These are phyloP conservation scores for Fusarium albosuccineum DNA, from an alignment of 2,329 filamentous ascomycete genomes.

Conservation along the genomic window DNA sequence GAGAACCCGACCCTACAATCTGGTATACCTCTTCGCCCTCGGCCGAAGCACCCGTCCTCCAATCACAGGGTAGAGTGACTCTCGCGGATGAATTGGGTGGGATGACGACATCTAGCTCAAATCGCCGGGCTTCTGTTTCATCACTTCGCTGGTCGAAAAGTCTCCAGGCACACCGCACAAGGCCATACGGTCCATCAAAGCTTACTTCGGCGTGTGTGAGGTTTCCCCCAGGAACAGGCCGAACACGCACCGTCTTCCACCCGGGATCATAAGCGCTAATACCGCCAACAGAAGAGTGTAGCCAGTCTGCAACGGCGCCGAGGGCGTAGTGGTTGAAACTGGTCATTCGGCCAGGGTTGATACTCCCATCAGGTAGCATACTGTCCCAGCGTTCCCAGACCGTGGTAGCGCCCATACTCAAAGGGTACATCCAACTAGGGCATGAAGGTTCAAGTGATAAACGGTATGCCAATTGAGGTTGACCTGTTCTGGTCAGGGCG, in stretches of 20 bases:
- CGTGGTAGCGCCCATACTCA: slow-evolving; percentile 59
- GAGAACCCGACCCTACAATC: neutral
- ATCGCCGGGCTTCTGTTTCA: neutral
- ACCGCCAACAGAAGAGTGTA: slow-evolving; percentile 47
- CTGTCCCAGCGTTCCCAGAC: slow-evolving; percentile 66
- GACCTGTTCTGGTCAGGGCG: neutral
- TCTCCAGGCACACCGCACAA: neutral
- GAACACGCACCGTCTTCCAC: neutral
- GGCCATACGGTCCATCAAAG: neutral
- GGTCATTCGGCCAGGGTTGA: slow-evolving; percentile 62
- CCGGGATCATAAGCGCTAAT: neutral
- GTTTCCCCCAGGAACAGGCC: neutral
- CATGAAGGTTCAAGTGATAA: slow-evolving; percentile 61
- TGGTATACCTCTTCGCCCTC: neutral
- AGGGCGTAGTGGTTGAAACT: slow-evolving; percentile 65
- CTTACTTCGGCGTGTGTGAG: neutral
- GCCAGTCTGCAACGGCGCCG: slow-evolving; percentile 61
- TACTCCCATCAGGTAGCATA: slow-evolving; percentile 56
- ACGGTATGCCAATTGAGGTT: slow-evolving; percentile 48
- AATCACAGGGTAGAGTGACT: neutral
- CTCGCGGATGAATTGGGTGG: neutral
- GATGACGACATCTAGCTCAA: neutral
- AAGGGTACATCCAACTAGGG: slow-evolving; percentile 63
- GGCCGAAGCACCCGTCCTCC: neutral
- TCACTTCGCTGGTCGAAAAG: neutral